phyloP scores from a whole-genome alignment of 495 filamentous ascomycete species.

The Penicillium salamii region DNA sequence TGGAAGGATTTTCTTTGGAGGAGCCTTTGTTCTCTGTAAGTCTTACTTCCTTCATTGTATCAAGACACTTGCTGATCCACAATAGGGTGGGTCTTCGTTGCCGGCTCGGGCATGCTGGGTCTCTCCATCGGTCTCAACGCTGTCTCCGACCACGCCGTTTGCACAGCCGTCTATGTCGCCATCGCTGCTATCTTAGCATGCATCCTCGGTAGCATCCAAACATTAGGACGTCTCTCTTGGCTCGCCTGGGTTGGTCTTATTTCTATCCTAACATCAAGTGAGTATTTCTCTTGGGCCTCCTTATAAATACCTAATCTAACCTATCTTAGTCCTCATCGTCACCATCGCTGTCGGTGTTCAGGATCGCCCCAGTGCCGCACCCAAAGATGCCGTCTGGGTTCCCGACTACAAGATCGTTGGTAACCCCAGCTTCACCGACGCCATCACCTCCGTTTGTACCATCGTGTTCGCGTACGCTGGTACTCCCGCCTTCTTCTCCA shows the following conservation, averaged over 20 bases:
- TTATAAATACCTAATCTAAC: conserved; percentile 20
- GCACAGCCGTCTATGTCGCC: conserved; percentile 46
- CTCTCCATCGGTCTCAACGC: conserved; percentile 67
- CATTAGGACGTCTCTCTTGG: conserved; percentile 32
- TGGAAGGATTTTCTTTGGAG: conserved; percentile 57
- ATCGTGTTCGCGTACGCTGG: conserved; percentile 62
- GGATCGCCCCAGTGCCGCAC: conserved; percentile 29
- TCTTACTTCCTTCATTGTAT: conserved; percentile 12
- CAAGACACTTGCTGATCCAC: conserved; percentile 43
- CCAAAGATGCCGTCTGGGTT: conserved; percentile 15
- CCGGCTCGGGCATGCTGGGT: conserved; percentile 52
- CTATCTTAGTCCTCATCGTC: conserved; percentile 58
- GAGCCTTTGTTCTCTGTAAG: conserved; percentile 41
- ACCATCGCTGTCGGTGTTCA: conserved; percentile 60
- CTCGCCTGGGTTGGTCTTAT: conserved; percentile 35
- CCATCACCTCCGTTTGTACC: conserved; percentile 58
- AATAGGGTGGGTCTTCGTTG: conserved; percentile 35
- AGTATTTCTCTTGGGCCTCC: conserved; percentile 24
- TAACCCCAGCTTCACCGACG: conserved; percentile 23
- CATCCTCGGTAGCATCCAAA: conserved; percentile 26
- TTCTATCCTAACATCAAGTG: conserved; percentile 30
- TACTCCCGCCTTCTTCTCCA: conserved; percentile 62
- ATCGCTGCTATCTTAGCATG: conserved; percentile 32
- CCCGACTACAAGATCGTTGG: conserved; percentile 22
- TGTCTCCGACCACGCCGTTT: conserved; percentile 57